phyloP scores from a whole-genome alignment of 345 rosid genomes.

The Mallotus nudiflorus region DNA sequence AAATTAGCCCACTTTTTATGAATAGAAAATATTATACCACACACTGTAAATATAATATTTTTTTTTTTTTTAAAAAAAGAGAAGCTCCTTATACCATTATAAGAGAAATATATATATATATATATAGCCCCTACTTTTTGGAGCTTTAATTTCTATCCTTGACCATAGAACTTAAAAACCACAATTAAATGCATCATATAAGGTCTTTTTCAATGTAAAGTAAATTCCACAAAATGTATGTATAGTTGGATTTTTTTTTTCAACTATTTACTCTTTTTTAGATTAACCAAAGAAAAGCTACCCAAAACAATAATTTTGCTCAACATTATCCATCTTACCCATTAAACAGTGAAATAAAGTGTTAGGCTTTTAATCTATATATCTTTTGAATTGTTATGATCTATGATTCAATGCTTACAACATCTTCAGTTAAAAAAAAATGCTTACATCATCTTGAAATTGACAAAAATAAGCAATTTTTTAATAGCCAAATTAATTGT shows the following conservation, averaged over 20 bases:
- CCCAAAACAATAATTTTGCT: not conserved
- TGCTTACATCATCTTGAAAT: not conserved
- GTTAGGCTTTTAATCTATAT: not conserved
- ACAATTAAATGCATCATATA: not conserved
- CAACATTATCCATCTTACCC: not conserved
- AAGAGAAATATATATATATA: too few species aligned
- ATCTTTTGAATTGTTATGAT: not conserved
- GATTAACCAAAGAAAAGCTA: not conserved
- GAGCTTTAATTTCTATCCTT: too few species aligned
- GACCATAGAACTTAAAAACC: too few species aligned
- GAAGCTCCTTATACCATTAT: too few species aligned
- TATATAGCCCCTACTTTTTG: too few species aligned
- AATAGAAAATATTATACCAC: too few species aligned
- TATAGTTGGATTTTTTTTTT: not conserved
- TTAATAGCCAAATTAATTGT: too few species aligned
- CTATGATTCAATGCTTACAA: not conserved
- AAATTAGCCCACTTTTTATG: too few species aligned
- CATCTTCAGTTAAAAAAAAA: not conserved
- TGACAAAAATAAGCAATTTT: too few species aligned
- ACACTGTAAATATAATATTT: too few species aligned
- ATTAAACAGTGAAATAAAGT: not conserved
- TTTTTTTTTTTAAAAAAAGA: too few species aligned
- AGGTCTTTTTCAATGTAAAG: constrained; percentile 12
- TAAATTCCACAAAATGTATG: not conserved
- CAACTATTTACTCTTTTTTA: not conserved